Conservation (phyloP, 192 early-diverging fungal species). For the Coemansia sp. region DNA sequence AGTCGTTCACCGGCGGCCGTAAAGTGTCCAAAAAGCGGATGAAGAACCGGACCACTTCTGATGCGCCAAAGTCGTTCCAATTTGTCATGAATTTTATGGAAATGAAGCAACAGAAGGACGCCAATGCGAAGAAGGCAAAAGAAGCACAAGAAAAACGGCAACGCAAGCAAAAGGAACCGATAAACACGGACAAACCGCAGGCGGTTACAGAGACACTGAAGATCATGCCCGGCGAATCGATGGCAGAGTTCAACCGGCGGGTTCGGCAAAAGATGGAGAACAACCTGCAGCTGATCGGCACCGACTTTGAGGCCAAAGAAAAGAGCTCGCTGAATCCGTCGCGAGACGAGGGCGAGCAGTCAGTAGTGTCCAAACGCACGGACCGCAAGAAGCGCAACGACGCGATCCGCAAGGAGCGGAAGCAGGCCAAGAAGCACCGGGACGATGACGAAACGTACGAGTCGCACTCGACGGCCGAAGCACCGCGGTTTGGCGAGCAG, state of each 20-base stretch:
- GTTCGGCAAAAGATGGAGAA: conserved; percentile 43
- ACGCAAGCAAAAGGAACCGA: conserved; percentile 7
- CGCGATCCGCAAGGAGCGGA: conserved; percentile 30
- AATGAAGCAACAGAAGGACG: conserved; percentile 19
- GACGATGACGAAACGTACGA: conserved; percentile 9
- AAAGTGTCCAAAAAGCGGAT: conserved; percentile 27
- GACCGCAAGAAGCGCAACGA: conserved; percentile 35
- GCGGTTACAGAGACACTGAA: conserved; percentile 25
- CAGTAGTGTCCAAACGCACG: conserved; percentile 27
- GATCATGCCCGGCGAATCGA: conserved; percentile 42
- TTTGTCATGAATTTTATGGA: conserved; percentile 36
- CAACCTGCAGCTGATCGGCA: conserved; percentile 36
- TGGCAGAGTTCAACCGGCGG: conserved; percentile 35
- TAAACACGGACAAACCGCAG: conserved; percentile 6
- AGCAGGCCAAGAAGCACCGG: conserved; percentile 29
- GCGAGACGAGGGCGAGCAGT: conserved; percentile 25
- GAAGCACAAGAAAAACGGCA: conserved; percentile 9
- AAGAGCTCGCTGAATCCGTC: conserved; percentile 18
- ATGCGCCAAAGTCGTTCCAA: conserved; percentile 47
- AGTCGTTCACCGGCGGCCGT: conserved; percentile 37
- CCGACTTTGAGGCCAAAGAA: not conserved
- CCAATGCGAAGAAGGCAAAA: conserved; percentile 23
- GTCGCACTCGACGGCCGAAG: not conserved
- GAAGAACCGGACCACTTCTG: conserved; percentile 13
- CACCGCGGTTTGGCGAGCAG: conserved; percentile 48